Evolutionary conservation across 331 rosid species (phyloP).

Genomic region (Pyrus hybrid): DNA sequence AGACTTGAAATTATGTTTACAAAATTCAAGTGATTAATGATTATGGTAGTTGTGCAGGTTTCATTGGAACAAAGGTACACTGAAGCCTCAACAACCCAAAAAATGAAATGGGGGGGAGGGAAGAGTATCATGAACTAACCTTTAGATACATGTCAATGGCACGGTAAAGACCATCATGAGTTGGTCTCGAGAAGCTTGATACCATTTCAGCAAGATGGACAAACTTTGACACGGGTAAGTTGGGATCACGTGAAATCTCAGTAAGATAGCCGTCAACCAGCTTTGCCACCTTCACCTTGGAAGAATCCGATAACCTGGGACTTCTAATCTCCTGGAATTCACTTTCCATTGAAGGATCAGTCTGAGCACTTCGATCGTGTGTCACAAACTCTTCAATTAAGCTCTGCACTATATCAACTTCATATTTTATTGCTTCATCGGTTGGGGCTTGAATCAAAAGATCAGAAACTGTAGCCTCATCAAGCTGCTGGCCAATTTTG

Average conservation of each 20-base stretch:
- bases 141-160: constrained; percentile 82
- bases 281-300: constrained; percentile 69
- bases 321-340: constrained; percentile 61
- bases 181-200: constrained; percentile 57
- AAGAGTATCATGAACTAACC: constrained; percentile 28
- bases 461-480: constrained; percentile 68
- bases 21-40: neutral
- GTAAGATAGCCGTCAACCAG: constrained; percentile 82
- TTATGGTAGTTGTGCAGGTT: neutral
- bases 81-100: neutral
- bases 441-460: constrained; percentile 46
- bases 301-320: constrained; percentile 47
- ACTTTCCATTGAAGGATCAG: constrained; percentile 40
- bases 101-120: neutral
- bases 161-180: constrained; percentile 85
- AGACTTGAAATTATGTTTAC: neutral
- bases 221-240: constrained; percentile 49
- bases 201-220: constrained; percentile 55
- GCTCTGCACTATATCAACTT: constrained; percentile 60
- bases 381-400: constrained; percentile 63
- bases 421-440: constrained; percentile 37
- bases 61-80: neutral
- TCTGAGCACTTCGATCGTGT: constrained; percentile 26
- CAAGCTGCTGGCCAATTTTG: constrained; percentile 66
- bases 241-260: constrained; percentile 69